Evolutionary conservation across 306 rosid genomes (phyloP), one percentile per base, ranked within the genome.

Genomic region (Canavalia ensiformis): DNA sequence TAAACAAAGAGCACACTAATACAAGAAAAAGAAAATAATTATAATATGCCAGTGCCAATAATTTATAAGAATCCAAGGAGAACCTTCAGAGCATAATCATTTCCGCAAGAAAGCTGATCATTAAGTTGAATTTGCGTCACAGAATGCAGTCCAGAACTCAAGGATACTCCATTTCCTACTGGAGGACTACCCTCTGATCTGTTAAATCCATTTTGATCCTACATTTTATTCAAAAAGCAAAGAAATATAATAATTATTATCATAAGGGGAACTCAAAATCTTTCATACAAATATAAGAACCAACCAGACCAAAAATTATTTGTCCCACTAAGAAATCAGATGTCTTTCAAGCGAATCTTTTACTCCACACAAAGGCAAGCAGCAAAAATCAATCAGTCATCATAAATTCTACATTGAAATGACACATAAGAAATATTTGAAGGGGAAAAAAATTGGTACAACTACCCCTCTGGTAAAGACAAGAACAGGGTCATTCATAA

Each of bases 31-130:
- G 35, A 78, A 33, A 18, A 33, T 50, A 37, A 13, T 29, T 13
- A 2, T 28, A 35, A 47, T n/a, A 50, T 49, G 55, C 45, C 51
- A 54, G 3, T 50, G 68, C 10, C 31, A 82, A 35, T n/a, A 49
- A 56, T 72, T 33, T 54, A 82, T 2, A 56, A 75, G 75, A 63
- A 73, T 54, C 7, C 2, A 51, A 69, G 78, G 68, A 30, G 71
- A 82, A 93, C 97, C 97, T 93, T 93, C 18, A 88, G 90, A 80
- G 88, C 83, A 76, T 18, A 81, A 73, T 90, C 92, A 60, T 84
- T 83, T 7, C 81, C 83, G 54, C 68, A 73, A 47, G 87, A 88
- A 67, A 89, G 65, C 58, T 80, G 90, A 41, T 88, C 86, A 68
- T 82, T 85, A 50, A 71, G 82, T 85, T 79, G 89, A 67, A 83